Base-by-base conservation (phyloP, 2,329 filamentous ascomycete genomes). In the Blastomyces silverae region DNA sequence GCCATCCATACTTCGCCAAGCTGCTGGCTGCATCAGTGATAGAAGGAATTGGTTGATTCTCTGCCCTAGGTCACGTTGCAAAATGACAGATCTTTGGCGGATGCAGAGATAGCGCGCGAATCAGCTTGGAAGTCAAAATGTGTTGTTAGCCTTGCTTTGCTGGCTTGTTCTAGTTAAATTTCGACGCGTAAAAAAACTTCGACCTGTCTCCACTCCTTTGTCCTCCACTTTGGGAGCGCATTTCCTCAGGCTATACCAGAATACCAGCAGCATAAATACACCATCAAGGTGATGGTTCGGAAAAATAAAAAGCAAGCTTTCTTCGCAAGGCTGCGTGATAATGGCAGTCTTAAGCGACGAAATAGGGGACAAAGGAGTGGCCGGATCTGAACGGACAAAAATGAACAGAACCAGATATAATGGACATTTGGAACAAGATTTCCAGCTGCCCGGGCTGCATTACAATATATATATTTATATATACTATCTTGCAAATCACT, bases 401-500 rank as follows among this genome's bases (percentile, higher is more conserved):
- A 8, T 31, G 10, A 44, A 37, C 58, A 34, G 42, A 50, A 50
- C 25, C 42, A 48, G 17, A 50, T 48, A 25, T 48, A 25, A 48
- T 15, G 37, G 20, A 48, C 10, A 25, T 50, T 15, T 50, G 58
- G 58, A 50, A 61, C 22, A 44, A 20, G 25, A 8, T 50, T 61
- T 61, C 15, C 44, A 31, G 57, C 28, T 61, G 20, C 28, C 28
- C 37, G 44, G 42, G 25, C 58, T n/a, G 28, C 44, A 37, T 50
- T 61, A 48, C 58, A 61, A 61, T 48, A n/a, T 37, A 37, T 60
- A 28, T 46, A 55, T 55, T 31, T 57, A 57, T 11, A 46, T 34
- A 34, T 61, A 48, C 58, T 50, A 31, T 61, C 22, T 34, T 44
- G 39, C 57, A 28, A 17, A 46, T n/a, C 57, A 60, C 37, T 60